A percentile compares a stretch with the other conserved stretches of the same genome.
Conservation (phyloP, 192 early-diverging fungal genomes). For the Jimgerdemannia flammicorona region DNA sequence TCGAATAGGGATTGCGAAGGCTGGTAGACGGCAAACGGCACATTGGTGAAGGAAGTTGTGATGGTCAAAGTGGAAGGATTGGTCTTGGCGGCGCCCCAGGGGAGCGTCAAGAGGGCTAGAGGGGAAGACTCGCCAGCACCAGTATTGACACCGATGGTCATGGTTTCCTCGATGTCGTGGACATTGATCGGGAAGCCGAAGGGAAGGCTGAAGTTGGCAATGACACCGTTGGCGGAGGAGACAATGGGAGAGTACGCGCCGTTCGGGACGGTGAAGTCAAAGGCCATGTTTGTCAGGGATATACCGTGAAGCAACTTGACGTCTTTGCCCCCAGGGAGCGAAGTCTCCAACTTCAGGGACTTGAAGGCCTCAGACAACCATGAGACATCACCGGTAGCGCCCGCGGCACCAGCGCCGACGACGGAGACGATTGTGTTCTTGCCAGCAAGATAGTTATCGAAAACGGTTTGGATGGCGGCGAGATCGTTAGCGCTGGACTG, state of each 20-base stretch:
- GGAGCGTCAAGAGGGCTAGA: slow-evolving; percentile 13
- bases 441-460: slow-evolving; percentile 46
- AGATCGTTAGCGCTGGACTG: slow-evolving; percentile 39
- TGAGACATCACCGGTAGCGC: slow-evolving; percentile 28
- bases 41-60: slow-evolving; percentile 16
- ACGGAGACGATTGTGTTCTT: slow-evolving; percentile 21
- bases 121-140: slow-evolving; percentile 5
- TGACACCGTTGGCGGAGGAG: slow-evolving; percentile 35
- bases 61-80: slow-evolving; percentile 9
- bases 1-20: slow-evolving; percentile 18
- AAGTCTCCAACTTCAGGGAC: slow-evolving; percentile 28
- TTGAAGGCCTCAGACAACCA: slow-evolving; percentile 44
- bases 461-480: slow-evolving; percentile 41
- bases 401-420: slow-evolving; percentile 19
- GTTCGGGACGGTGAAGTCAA: slow-evolving; percentile 39
- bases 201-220: slow-evolving; percentile 27
- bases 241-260: slow-evolving; percentile 38
- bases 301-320: slow-evolving; percentile 34
- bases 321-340: slow-evolving; percentile 21
- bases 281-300: slow-evolving; percentile 37
- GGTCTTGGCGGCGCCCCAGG: slow-evolving; percentile 19
- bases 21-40: slow-evolving; percentile 29
- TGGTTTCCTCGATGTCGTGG: slow-evolving; percentile 40
- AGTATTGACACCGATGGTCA: slow-evolving; percentile 25
- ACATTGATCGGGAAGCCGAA: slow-evolving; percentile 40